Percentiles rank a stretch among this genome's conserved stretches.
Evolutionary conservation across 164 flowering plant genomes (phyloP).

Genomic region (Macadamia tetraphylla): DNA sequence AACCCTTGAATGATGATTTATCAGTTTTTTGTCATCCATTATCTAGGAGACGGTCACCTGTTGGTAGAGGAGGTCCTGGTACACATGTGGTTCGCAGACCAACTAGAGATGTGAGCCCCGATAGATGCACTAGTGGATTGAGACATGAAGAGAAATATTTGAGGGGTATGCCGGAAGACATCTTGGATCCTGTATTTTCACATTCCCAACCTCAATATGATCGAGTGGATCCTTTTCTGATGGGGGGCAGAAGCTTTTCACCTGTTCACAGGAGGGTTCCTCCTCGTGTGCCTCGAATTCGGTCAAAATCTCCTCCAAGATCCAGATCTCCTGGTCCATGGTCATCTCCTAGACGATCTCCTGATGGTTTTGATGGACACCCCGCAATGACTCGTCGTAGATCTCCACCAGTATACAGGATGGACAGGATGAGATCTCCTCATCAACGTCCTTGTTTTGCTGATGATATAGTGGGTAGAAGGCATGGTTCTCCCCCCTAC

Average conservation of each 20-base stretch:
- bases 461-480: constrained; percentile 35
- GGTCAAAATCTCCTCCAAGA: constrained; percentile 57
- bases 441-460: constrained; percentile 32
- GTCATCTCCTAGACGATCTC: constrained; percentile 52
- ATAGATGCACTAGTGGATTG: constrained; percentile 28
- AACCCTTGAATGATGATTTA: constrained; percentile 30
- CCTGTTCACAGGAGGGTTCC: constrained; percentile 36
- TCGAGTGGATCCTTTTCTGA: constrained; percentile 33
- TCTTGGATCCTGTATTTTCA: constrained; percentile 26
- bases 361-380: constrained; percentile 44
- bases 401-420: constrained; percentile 44
- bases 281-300: constrained; percentile 23
- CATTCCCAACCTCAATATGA: constrained; percentile 41
- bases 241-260: constrained; percentile 35
- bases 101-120: constrained; percentile 45
- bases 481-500: constrained; percentile 44
- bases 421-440: constrained; percentile 50
- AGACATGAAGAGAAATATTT: constrained; percentile 40
- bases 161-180: constrained; percentile 39
- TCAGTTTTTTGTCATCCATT: constrained; percentile 29
- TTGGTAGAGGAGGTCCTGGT: constrained; percentile 38
- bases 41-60: constrained; percentile 49
- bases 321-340: constrained; percentile 50
- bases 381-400: constrained; percentile 35
- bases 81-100: constrained; percentile 36